phyloP scores from a whole-genome alignment of 2,329 filamentous ascomycete genomes.

The Apiospora koreana region DNA sequence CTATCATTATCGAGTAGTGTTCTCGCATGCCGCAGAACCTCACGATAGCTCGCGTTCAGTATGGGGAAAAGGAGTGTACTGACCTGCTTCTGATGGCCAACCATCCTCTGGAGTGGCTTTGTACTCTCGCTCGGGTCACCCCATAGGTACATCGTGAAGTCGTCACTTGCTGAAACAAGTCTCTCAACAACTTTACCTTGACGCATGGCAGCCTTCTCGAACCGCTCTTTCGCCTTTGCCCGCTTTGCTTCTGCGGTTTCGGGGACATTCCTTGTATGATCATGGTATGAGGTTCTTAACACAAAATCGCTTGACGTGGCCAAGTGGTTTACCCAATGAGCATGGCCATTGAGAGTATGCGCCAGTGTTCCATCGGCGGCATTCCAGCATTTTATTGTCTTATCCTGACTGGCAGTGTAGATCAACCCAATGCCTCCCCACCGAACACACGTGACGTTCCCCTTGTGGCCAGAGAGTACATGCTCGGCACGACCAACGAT shows the following conservation, averaged over 20 bases:
- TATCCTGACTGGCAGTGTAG: conserved; percentile 87
- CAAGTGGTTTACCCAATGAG: conserved; percentile 94
- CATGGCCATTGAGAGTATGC: conserved; percentile 79
- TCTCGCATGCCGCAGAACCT: neutral
- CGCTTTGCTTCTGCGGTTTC: conserved; percentile 69
- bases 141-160: conserved; percentile 97
- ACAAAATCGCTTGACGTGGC: conserved; percentile 92
- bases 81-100: conserved; percentile 80
- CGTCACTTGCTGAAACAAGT: conserved; percentile 87
- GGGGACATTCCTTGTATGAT: conserved; percentile 74
- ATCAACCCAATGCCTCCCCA: conserved; percentile 91
- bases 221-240: conserved; percentile 75
- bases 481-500: conserved; percentile 77
- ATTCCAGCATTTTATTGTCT: conserved; percentile 90
- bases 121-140: conserved; percentile 69
- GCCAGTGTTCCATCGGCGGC: conserved; percentile 75
- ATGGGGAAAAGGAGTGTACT: neutral
- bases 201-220: conserved; percentile 80
- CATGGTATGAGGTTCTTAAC: conserved; percentile 81
- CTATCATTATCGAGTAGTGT: neutral
- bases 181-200: conserved; percentile 79
- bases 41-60: neutral
- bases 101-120: conserved; percentile 83
- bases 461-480: conserved; percentile 85
- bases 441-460: conserved; percentile 83